phyloP scores from a whole-genome alignment of 495 filamentous ascomycete genomes.

The Chaetomium fimeti region DNA sequence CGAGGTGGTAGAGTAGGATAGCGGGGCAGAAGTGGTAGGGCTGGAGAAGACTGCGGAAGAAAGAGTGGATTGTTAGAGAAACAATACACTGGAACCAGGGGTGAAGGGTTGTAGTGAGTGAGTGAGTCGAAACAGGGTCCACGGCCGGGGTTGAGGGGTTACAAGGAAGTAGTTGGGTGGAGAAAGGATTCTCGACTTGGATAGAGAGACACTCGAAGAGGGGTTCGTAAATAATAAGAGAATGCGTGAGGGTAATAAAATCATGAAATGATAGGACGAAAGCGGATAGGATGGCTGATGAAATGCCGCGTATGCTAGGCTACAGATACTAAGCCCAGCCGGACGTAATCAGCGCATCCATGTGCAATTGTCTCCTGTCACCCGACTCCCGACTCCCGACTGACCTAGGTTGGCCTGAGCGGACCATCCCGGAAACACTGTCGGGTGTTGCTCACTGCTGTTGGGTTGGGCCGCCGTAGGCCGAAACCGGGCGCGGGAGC shows the following conservation, averaged over 20 bases:
- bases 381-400: slow-evolving; percentile 22
- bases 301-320: not conserved
- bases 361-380: slow-evolving; percentile 23
- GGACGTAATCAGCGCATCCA: slow-evolving; percentile 21
- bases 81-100: slow-evolving; percentile 2
- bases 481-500: slow-evolving; percentile 23
- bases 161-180: not conserved
- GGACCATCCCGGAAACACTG: slow-evolving; percentile 19
- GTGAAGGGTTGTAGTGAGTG: slow-evolving; percentile 11
- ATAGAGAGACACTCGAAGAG: not conserved
- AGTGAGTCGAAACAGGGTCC: slow-evolving; percentile 12
- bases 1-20: slow-evolving; percentile 27
- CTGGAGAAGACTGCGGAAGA: slow-evolving; percentile 21
- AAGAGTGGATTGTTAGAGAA: slow-evolving; percentile 24
- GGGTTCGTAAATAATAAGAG: not conserved
- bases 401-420: slow-evolving; percentile 5
- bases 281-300: not conserved
- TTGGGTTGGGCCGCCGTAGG: slow-evolving; percentile 16
- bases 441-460: not conserved
- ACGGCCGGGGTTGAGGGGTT: not conserved
- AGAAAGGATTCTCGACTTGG: not conserved
- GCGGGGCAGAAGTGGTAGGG: slow-evolving; percentile 26
- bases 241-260: not conserved
- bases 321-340: not conserved
- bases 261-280: not conserved